Conservation (phyloP, 352 stramenopile species). For the Phytophthora megakarya region DNA sequence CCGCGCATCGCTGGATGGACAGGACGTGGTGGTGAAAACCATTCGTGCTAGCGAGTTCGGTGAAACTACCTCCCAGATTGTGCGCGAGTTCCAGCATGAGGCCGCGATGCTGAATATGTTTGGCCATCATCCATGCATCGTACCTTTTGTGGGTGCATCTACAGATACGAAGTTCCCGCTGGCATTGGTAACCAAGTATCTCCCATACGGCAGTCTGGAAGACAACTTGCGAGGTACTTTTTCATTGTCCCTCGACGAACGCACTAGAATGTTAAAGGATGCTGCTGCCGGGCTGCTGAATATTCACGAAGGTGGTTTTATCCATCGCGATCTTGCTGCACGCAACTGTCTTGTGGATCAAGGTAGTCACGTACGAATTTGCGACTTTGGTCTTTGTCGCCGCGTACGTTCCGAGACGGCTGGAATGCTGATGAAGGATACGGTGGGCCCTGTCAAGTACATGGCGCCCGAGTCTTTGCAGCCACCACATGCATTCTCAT, state of each 20-base stretch:
- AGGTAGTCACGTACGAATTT: constrained; percentile 67
- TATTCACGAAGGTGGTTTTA: constrained; percentile 86
- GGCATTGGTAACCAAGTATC: constrained; percentile 73
- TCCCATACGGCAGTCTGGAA: constrained; percentile 76
- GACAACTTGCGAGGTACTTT: constrained; percentile 56
- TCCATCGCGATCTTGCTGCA: constrained; percentile 80
- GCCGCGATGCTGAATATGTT: constrained; percentile 83
- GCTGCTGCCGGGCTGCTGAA: constrained; percentile 77
- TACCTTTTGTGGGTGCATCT: constrained; percentile 80
- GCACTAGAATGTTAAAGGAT: constrained; percentile 73
- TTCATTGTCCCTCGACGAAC: constrained; percentile 42
- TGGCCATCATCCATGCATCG: constrained; percentile 79
- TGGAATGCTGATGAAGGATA: constrained; percentile 65
- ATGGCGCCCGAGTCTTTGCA: constrained; percentile 85
- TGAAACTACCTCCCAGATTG: constrained; percentile 72
- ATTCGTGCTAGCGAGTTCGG: constrained; percentile 78
- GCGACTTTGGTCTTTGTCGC: constrained; percentile 80
- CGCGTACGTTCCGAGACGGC: constrained; percentile 56
- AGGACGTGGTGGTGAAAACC: constrained; percentile 85
- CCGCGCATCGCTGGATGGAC: constrained; percentile 56
- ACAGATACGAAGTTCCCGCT: constrained; percentile 72
- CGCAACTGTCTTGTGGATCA: constrained; percentile 81
- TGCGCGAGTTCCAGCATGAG: constrained; percentile 86
- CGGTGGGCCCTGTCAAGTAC: constrained; percentile 79
- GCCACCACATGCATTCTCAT: constrained; percentile 75